Base-by-base conservation (phyloP, 129 eudicot genomes). In the Lonicera japonica region DNA sequence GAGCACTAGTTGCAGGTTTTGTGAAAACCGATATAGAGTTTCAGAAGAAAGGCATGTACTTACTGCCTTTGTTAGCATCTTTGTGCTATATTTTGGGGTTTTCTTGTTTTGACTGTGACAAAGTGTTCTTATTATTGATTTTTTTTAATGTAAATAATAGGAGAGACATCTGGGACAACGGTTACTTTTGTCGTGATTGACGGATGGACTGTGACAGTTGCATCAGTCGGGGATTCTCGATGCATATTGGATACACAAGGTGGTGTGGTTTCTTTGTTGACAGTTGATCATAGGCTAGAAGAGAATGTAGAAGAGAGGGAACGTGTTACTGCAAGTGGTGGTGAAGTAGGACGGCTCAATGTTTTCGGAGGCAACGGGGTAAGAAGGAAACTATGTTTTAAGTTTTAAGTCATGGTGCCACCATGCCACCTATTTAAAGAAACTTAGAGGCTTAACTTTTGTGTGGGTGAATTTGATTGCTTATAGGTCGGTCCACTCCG, bases 151-250 rank as follows among this genome's bases (percentile, higher is more conserved):
- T 29, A 29, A 63, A 55, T 58, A 11, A 52, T 73, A 92, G 99
- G 99, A 23, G 96, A 92, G 81, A 85, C 86, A 34, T 92, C 99
- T 64, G 99, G 96, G 61, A 92, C 99, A 2, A 92, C 96, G 0
- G 96, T 79, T 50, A 88, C 96, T 3, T 87, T 92, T 29, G 99
- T 92, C 17, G 96, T 88, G 64, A 78, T 88, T 71, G 99, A 92
- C 48, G 99, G 89, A 36, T 88, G 96, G 96, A 92, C 99, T 8
- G 82, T 92, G 53, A 92, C 96, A 25, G 99, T 92, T 78, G 99
- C 99, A 23, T 92, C 96, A 13, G 99, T 92, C 9, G 99, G 95
- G 61, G 96, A 92, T 80, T 92, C 96, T 53, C 74, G 99, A 46
- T 92, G 96, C 85, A 88, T 92, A 70, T 60, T 87, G 82, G 98